These are phyloP conservation scores for Ogataea nonfermentans DNA, from an alignment of 805 yeast species.

Conservation along the genomic window DNA sequence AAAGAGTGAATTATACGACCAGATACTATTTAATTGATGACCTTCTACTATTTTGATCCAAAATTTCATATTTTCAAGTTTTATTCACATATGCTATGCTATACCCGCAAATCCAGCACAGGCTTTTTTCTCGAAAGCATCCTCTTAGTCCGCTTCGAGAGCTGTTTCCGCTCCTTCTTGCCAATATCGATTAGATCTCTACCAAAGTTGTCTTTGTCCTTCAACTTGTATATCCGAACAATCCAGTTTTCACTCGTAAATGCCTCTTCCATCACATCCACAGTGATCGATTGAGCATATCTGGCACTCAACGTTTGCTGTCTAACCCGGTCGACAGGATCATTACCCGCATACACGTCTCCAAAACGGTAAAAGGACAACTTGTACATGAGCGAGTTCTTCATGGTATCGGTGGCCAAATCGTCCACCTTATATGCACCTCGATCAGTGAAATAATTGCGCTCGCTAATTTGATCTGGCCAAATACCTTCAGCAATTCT, in stretches of 20 bases:
- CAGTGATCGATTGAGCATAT: slow-evolving; percentile 44
- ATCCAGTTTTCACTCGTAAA: slow-evolving; percentile 96
- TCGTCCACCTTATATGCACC: slow-evolving; percentile 91
- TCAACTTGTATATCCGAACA: slow-evolving; percentile 90
- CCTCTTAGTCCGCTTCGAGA: slow-evolving; percentile 29
- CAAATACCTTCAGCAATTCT: slow-evolving; percentile 97
- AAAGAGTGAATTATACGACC: not conserved
- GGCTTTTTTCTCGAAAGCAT: slow-evolving; percentile 30
- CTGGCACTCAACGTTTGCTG: slow-evolving; percentile 50
- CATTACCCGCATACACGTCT: slow-evolving; percentile 61
- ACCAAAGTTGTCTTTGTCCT: slow-evolving; percentile 83
- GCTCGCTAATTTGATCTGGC: slow-evolving; percentile 96
- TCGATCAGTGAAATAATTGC: slow-evolving; percentile 73
- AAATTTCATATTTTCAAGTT: not conserved
- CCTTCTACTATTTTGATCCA: not conserved
- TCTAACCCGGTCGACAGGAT: slow-evolving; percentile 83
- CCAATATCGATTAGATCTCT: slow-evolving; percentile 66
- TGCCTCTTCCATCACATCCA: slow-evolving; percentile 87
- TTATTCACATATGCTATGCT: slow-evolving; percentile 4
- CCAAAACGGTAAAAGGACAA: slow-evolving; percentile 86
- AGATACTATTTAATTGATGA: not conserved
- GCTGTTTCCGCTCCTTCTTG: slow-evolving; percentile 41
- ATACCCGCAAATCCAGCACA: slow-evolving; percentile 29
- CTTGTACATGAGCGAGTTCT: slow-evolving; percentile 88
- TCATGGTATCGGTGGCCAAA: slow-evolving; percentile 81